Base-by-base conservation (phyloP, 139 green algal genomes). In the Spirogloea muscicola region DNA sequence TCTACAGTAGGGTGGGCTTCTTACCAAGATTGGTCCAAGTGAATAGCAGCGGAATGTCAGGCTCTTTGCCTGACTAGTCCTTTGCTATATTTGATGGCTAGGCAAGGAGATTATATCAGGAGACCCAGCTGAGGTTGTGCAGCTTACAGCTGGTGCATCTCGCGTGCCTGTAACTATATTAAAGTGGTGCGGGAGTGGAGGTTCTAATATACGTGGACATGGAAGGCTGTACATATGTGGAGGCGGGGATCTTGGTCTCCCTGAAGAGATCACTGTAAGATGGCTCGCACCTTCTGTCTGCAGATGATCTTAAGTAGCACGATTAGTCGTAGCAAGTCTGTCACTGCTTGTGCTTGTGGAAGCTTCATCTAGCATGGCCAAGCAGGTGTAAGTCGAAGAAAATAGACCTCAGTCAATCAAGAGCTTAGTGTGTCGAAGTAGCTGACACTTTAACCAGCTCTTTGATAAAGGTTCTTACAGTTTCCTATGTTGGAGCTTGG, bases 141-240 rank as follows among this genome's bases (percentile, higher is more conserved):
- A n/a, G 7, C 34, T 74, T 9, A 46, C 42, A 9, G 21, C 21
- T n/a, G 34, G 29, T 38, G 38, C 13, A 3, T 27, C 18, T 5
- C 40, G 36, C 25, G n/a, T 60, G 38, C 37, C 65, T 27, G 65
- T 74, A 46, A 76, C 67, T 2, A 27, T 41, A 16, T 31, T 76
- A 13, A 6, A 42, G 31, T 76, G 67, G 67, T 76, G 67, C 29
- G 39, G 44, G 1, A 46, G 60, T 43, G 44, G 18, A 66, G 49
- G 16, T 34, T 37, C 40, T 2, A 74, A 25, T 31, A 74, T 29
- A 16, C 13, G 18, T 13, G 40, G 44, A 37, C 25, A 46, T 29
- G 65, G 65, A 10, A 66, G 65, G 44, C n/a, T 74, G 65, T 74
- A 74, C 40, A 66, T 74, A 16, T 74, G 65, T 68, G 65, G 65